Evolutionary conservation across 805 yeast genomes (phyloP), one percentile per base, ranked within the genome.

Genomic region (Kazachstania martiniae): DNA sequence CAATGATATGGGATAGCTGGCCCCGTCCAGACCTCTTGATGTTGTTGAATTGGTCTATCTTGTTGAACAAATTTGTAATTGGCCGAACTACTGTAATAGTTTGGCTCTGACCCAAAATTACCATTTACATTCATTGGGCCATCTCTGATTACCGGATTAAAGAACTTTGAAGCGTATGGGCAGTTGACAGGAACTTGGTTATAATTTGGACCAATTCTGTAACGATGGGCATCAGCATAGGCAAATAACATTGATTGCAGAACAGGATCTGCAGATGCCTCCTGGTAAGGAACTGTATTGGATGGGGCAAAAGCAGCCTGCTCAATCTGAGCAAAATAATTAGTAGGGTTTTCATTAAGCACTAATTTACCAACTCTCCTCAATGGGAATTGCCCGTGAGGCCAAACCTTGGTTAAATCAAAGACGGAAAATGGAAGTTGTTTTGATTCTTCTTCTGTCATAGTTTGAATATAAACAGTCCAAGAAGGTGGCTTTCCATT

Each of bases 361-460:
- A 73, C 74, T 43, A 84, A 63, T 56, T 75, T 77, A 56, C 94
- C 95, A 53, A 85, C 77, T 58, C 76, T 75, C 59, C 94, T 74
- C 63, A 85, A 61, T 51, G 95, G 95, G 68, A 74, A 85, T 36
- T 84, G 77, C 46, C 62, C 64, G 54, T 85, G 93, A 22, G 95
- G 85, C 95, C 95, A 85, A 35, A 82, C 80, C 65, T 86, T 86
- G 42, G 95, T 85, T 58, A 85, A 68, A 61, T 85, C 95, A 54
- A 82, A 84, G 28, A 86, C 87, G 5, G 89, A 79, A 62, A 80
- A 84, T 53, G 79, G 78, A 31, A 72, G 71, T 39, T 73, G 60
- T 58, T 77, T 70, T 38, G 94, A 85, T 60, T 85, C 76, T 46
- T 74, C 82, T 39, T 72, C 72, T 22, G 94, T 80, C 94, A 85